Base-by-base conservation (phyloP, 1,284 basidiomycete genomes). In the Sanghuangporus baumii region DNA sequence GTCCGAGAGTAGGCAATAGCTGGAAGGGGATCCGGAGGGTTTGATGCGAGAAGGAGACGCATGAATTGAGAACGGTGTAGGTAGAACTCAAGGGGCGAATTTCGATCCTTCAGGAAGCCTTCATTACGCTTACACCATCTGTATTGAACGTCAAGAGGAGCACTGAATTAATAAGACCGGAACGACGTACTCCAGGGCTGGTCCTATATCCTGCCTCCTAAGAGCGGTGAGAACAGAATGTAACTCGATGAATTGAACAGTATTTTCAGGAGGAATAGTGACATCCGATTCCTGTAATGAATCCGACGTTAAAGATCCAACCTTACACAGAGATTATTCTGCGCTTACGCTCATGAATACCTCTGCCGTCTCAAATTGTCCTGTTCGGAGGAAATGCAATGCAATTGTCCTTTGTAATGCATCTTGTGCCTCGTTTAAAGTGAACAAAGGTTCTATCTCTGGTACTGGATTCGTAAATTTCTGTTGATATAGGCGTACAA, bases 41-140 rank as follows among this genome's bases (percentile, higher is more conserved):
- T 77, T 6, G 81, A 76, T 3, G 81, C 81, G 26, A 90, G 77
- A 12, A 93, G 80, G 2, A 94, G 76, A 5, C 84, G 85, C 57
- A 95, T 83, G 72, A 91, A 95, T 69, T 92, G 86, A 12, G 91
- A 92, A 31, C 93, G 89, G 71, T 96, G 93, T 18, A 96, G 83
- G 71, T 89, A 78, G 73, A 95, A 97, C 66, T 93, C 90, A 8
- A 97, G 80, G 0, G 90, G 81, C 0, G 93, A 95, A 3, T 82
- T 83, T 12, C 89, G 85, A 1, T 80, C 75, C 40, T 78, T 76
- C 6, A 96, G 79, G 72, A 91, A 94, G 1, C 70, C 62, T 43
- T 82, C 80, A 70, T 95, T 87, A 55, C 76, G 76, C 50, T 76
- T 75, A n/a, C 86, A 84, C 94, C 94, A 96, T 65, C 93, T 94